phyloP scores from a whole-genome alignment of 257 asterid genomes.

The Solanum sejunctum region DNA sequence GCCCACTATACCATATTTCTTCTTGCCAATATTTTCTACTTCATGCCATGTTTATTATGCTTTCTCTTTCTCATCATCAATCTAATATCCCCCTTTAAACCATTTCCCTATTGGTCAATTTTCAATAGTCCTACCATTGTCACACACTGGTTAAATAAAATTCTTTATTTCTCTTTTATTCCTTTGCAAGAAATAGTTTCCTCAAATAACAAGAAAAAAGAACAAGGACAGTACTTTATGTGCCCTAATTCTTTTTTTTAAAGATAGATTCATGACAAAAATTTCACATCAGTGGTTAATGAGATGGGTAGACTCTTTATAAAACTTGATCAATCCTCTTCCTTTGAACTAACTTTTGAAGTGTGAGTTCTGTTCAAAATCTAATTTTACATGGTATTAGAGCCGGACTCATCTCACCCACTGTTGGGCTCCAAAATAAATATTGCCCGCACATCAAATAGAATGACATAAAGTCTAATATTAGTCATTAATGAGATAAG shows the following conservation, averaged over 20 bases:
- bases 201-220: not conserved
- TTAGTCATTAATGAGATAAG: too few relatives aligned
- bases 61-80: not conserved
- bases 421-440: too few relatives aligned
- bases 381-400: too few relatives aligned
- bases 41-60: not conserved
- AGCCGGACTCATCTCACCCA: too few relatives aligned
- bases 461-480: too few relatives aligned
- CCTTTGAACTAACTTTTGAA: too few relatives aligned
- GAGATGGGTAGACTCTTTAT: too few relatives aligned
- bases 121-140: not conserved
- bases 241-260: not conserved
- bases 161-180: not conserved
- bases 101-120: not conserved
- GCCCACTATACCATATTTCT: slow-evolving; percentile 11
- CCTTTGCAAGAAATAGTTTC: not conserved
- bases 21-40: not conserved
- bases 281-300: too few relatives aligned
- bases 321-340: too few relatives aligned
- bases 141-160: not conserved
- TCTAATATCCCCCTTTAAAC: not conserved
- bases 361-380: too few relatives aligned
- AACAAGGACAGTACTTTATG: not conserved
- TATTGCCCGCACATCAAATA: too few relatives aligned
- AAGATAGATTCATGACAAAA: not conserved